Conservation (phyloP, 2,329 filamentous ascomycete species). For the Botrytis elliptica region DNA sequence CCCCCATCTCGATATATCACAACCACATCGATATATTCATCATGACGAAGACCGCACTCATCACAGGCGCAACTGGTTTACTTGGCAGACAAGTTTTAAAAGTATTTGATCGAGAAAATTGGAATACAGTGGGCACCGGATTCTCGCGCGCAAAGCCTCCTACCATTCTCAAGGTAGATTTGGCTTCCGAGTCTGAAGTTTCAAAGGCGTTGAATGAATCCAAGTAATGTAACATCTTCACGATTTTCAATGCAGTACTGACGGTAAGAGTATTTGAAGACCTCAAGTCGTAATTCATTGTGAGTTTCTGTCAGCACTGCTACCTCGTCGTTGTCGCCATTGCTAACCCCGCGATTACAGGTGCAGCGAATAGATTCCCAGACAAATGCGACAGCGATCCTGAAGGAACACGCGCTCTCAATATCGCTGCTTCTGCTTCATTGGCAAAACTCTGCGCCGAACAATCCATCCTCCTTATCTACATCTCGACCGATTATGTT, state of each 20-base stretch:
- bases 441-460: conserved; percentile 66
- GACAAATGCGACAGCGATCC: conserved; percentile 83
- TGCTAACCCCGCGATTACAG: conserved; percentile 44
- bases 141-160: conserved; percentile 71
- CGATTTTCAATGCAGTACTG: conserved; percentile 23
- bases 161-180: conserved; percentile 52
- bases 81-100: conserved; percentile 76
- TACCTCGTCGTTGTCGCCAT: not conserved
- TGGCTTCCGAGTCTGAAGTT: conserved; percentile 45
- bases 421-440: conserved; percentile 66
- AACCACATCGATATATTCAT: not conserved
- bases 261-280: conserved; percentile 44
- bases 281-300: conserved; percentile 80
- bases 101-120: conserved; percentile 65
- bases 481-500: conserved; percentile 82
- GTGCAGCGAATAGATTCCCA: conserved; percentile 83
- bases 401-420: conserved; percentile 68
- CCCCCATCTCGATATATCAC: conserved; percentile 1
- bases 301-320: conserved; percentile 43
- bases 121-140: conserved; percentile 71
- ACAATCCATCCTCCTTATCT: conserved; percentile 64
- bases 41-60: conserved; percentile 56
- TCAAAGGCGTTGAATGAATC: conserved; percentile 51
- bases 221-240: conserved; percentile 47
- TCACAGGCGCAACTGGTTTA: conserved; percentile 83